Base-by-base conservation (phyloP, 164 flowering plant species). In the Vitis rupestris region DNA sequence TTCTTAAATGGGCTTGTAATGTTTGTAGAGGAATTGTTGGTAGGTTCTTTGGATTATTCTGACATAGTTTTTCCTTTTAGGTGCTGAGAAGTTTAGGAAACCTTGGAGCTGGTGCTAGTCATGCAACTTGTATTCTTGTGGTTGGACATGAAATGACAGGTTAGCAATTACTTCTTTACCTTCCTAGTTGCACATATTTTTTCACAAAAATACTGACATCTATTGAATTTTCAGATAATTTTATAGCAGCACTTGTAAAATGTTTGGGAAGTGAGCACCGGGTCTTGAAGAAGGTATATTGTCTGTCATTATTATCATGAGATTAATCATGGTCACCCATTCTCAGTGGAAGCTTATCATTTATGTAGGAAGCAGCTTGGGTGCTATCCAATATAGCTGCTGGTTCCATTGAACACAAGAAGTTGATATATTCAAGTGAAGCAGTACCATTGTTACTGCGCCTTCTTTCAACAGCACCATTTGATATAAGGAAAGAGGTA, bases 311-410 rank as follows among this genome's bases (percentile, higher is more conserved):
- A 29, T 27, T 66, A 31, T 57, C 63, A 4, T 31, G 6, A 12
- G 5, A 27, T 23, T 47, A 14, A 29, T 13, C 12, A 37, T 15
- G 2, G 1, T 66, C 44, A 19, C 17, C 48, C 13, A 5, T 59
- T 37, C 65, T 73, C 14, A 70, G 31, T 11, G 10, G n/a, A 69
- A 70, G 29, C 51, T 70, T 63, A 30, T 23, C 23, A 47, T 55
- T 69, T 51, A 63, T 81, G 80, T 64, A 95, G 99, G 99, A 95
- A 84, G 89, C 97, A 67, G 86, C 99, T 63, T 95, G 99, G 99
- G 97, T 90, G 75, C 80, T 93, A 56, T 95, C 99, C 53, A 95
- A 95, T 71, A 84, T 95, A 63, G 97, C 97, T 52, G 97, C 97
- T 57, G 98, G 98, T 71, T 90, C 99, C 31, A 59, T 86, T 72